Base-by-base conservation (phyloP, 2,329 filamentous ascomycete genomes). In the Penicillium sp. region DNA sequence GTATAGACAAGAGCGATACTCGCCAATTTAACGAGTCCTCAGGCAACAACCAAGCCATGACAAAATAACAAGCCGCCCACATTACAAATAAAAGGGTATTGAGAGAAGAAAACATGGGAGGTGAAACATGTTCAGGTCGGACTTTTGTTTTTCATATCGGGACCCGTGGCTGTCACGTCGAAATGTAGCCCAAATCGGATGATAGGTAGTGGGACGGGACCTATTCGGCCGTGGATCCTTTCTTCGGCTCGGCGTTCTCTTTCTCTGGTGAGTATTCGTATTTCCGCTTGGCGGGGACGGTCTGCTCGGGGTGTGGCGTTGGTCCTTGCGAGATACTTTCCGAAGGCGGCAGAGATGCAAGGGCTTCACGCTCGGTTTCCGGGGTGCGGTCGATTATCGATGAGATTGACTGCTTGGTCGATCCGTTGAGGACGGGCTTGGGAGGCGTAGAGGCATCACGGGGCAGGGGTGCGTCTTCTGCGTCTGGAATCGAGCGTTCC, bases 381-480 rank as follows among this genome's bases (percentile, higher is more conserved):
- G 68, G 67, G 6, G 66, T 62, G 10, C 65, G 64, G 51, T 73
- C 70, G 45, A 73, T 72, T 35, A 73, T 72, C 2, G 70, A 72
- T 2, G 69, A 71, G 39, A 73, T 73, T 20, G 69, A 68, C 36
- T 71, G 70, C 56, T 73, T 73, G 24, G 61, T 67, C 10, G 68
- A 69, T 47, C 64, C 60, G 43, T 67, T 65, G n/a, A 51, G 6
- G 46, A 38, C 20, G 47, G 59, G 40, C 59, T 63, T 46, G 33
- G 61, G 24, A 35, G 51, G 38, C 42, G 54, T 50, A 56, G 52
- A 35, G 39, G 52, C 31, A 46, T 55, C 44, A 16, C 43, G 38
- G 39, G 63, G 18, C 14, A 18, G 35, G 2, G 57, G 47, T 3
- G 53, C 52, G 2, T 51, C 50, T 16, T 59, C 51, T 2, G 43